Conservation (phyloP, 2,329 filamentous ascomycete species). For the Dothidotthia symphoricarpi region DNA sequence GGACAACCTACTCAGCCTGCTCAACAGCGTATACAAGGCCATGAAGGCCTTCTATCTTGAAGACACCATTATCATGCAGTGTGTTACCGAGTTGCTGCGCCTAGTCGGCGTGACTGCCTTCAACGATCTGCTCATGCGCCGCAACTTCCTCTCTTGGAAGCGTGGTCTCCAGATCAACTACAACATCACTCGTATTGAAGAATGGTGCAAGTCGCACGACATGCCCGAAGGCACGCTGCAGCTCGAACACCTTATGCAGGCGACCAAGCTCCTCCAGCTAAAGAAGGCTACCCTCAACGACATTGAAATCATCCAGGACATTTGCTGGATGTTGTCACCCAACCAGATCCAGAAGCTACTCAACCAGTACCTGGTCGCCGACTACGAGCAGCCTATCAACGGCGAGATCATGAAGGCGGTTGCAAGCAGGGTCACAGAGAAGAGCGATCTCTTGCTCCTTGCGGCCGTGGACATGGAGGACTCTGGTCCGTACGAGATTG, state of each 20-base stretch:
- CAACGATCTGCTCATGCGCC: constrained; percentile 95
- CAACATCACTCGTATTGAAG: constrained; percentile 98
- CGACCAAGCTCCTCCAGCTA: constrained; percentile 93
- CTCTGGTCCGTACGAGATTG: constrained; percentile 96
- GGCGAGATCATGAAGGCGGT: constrained; percentile 99
- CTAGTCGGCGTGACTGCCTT: constrained; percentile 97
- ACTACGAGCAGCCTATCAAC: constrained; percentile 99
- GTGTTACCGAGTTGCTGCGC: constrained; percentile 86
- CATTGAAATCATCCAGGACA: constrained; percentile 99
- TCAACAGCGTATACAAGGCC: constrained; percentile 96
- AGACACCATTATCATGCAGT: constrained; percentile 93
- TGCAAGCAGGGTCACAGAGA: constrained; percentile 93
- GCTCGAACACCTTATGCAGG: constrained; percentile 98
- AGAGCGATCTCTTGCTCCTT: constrained; percentile 91
- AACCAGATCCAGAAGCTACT: constrained; percentile 99
- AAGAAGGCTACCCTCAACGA: constrained; percentile 99
- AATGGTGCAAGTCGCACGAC: constrained; percentile 99
- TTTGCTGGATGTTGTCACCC: constrained; percentile 99
- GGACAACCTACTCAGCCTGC: constrained; percentile 92
- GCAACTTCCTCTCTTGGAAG: constrained; percentile 99
- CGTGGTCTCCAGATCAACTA: constrained; percentile 99
- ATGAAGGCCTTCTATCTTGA: constrained; percentile 99
- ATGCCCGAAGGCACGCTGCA: constrained; percentile 98
- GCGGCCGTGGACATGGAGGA: constrained; percentile 99
- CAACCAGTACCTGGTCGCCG: constrained; percentile 96